Conservation (phyloP, 139 green algal genomes). For the Chlorokybus atmophyticus region DNA sequence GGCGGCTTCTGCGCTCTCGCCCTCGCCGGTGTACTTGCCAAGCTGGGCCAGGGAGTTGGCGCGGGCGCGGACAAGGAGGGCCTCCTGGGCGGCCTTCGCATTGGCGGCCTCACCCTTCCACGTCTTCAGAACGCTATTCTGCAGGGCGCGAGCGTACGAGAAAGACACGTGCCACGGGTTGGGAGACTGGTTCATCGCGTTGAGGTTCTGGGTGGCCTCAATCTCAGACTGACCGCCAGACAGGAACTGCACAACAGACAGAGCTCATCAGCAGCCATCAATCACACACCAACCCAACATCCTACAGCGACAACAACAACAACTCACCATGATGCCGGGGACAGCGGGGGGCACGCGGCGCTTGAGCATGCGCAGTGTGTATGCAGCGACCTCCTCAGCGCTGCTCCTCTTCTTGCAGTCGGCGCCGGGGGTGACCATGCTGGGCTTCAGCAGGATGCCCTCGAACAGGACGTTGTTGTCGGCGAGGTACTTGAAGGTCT, state of each 20-base stretch:
- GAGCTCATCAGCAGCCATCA: neutral
- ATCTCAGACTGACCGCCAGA: constrained; percentile 97
- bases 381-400: constrained; percentile 76
- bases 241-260: constrained; percentile 60
- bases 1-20: constrained; percentile 40
- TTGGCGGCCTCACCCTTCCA: constrained; percentile 73
- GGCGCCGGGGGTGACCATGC: constrained; percentile 97
- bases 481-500: constrained; percentile 97
- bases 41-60: constrained; percentile 91
- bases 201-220: constrained; percentile 97
- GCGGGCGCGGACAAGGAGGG: constrained; percentile 78
- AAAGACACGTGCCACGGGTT: constrained; percentile 99
- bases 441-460: constrained; percentile 98
- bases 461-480: constrained; percentile 95
- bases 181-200: constrained; percentile 93
- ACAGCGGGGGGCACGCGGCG: constrained; percentile 92
- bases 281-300: neutral
- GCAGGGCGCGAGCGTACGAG: constrained; percentile 97
- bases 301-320: neutral
- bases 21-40: constrained; percentile 80
- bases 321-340: constrained; percentile 85
- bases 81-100: constrained; percentile 66
- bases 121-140: constrained; percentile 57
- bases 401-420: constrained; percentile 57
- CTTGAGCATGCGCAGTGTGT: constrained; percentile 87